Base-by-base conservation (phyloP, 164 flowering plant species). In the Litsea cubeba region DNA sequence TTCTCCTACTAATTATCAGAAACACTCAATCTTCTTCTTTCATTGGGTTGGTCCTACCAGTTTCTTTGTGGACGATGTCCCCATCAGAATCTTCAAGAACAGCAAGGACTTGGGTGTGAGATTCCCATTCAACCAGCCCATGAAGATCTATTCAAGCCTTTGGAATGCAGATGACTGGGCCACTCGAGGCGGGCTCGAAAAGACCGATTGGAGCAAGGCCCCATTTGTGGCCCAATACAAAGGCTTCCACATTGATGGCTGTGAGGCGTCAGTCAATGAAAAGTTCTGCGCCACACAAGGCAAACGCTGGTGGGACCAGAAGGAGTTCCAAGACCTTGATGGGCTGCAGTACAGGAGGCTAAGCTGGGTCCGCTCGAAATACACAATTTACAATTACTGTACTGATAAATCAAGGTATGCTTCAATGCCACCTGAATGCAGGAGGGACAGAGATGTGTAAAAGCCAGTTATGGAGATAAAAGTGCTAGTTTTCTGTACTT, bases 91-190 rank as follows among this genome's bases (percentile, higher is more conserved):
- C 54, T 88, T 87, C 87, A 87, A 84, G 83, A 88, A 88, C 88
- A 54, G 83, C 78, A 87, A 87, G 66, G 85, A 85, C 50, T 63
- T 85, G 71, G 88, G 90, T 8, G 82, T 88, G 75, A 82, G 63
- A 50, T 87, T 79, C 65, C 90, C 90, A 35, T 86, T 86, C 79
- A 68, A 87, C 76, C 90, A 88, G 49, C 92, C 90, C 6, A 88
- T 88, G 92, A 87, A 85, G 86, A 50, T 88, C 25, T 88, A 88
- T 79, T 87, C 89, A 15, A 87, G 89, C 76, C 74, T 88, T 58
- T 87, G 92, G 91, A 86, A 86, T 46, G 92, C 90, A 2, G 92
- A 88, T 58, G 88, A 88, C 74, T 88, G 92, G 92, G 92, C 90
- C 30, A 88, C 92, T 0, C 79, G 87, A 32, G 90, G 92, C 20